phyloP scores from a whole-genome alignment of 495 filamentous ascomycete genomes.

The Podospora fimiseda region DNA sequence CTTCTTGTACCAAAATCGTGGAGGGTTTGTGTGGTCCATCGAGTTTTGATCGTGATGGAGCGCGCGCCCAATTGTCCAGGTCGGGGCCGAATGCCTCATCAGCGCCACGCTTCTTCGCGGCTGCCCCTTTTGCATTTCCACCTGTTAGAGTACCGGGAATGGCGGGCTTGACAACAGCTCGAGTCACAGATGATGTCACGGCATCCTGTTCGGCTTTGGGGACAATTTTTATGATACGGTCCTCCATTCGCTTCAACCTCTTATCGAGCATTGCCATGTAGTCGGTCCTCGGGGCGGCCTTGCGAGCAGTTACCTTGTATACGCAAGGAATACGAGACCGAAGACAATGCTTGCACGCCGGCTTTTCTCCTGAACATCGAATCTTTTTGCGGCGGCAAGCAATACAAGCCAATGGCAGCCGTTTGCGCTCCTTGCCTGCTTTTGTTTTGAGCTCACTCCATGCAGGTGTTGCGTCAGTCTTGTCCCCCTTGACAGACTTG shows the following conservation, averaged over 20 bases:
- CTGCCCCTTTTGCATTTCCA: constrained; percentile 26
- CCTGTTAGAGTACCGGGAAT: constrained; percentile 53
- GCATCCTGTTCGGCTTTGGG: constrained; percentile 71
- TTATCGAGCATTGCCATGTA: constrained; percentile 99
- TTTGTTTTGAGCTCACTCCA: constrained; percentile 98
- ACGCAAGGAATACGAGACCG: constrained; percentile 92
- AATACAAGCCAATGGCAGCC: constrained; percentile 89
- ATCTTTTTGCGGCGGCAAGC: constrained; percentile 97
- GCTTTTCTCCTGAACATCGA: constrained; percentile 94
- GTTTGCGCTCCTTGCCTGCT: constrained; percentile 92
- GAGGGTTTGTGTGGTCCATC: constrained; percentile 46
- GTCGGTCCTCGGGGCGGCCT: constrained; percentile 92
- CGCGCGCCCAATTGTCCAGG: constrained; percentile 73
- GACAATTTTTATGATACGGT: constrained; percentile 92
- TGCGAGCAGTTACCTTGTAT: constrained; percentile 95
- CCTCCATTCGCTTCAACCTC: constrained; percentile 89
- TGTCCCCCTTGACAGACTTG: constrained; percentile 46
- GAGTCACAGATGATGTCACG: constrained; percentile 48
- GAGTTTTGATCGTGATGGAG: constrained; percentile 39
- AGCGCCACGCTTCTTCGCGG: constrained; percentile 73
- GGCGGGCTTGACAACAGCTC: constrained; percentile 75
- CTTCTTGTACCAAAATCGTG: constrained; percentile 56
- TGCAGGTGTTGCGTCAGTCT: constrained; percentile 55
- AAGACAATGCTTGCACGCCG: constrained; percentile 93
- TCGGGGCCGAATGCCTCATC: constrained; percentile 84